A percentile compares a stretch with the other conserved stretches of the same genome.
Conservation (phyloP, 2,329 filamentous ascomycete genomes). For the Fusarium devonianum region DNA sequence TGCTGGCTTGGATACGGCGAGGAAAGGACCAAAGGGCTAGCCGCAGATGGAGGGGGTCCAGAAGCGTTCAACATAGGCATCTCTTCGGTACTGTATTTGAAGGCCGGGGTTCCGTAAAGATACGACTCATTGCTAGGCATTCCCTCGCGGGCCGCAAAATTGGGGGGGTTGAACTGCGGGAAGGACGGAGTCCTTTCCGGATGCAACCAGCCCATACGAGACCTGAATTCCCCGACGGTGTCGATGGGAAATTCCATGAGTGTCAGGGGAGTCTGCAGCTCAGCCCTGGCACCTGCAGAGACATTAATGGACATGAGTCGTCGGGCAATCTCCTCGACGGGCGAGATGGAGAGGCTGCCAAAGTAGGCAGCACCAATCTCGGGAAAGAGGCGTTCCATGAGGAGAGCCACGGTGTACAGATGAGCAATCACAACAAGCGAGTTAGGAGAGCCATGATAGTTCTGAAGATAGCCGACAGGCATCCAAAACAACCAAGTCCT, state of each 20-base stretch:
- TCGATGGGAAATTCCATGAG: constrained; percentile 78
- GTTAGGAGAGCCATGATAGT: constrained; percentile 76
- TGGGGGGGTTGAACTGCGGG: constrained; percentile 65
- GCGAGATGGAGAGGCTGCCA: constrained; percentile 77
- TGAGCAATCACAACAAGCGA: constrained; percentile 86
- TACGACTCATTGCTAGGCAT: constrained; percentile 55
- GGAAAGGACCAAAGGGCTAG: constrained; percentile 64
- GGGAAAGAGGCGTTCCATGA: constrained; percentile 89
- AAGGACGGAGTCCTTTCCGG: constrained; percentile 67
- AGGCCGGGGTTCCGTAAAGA: constrained; percentile 63
- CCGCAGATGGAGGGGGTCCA: constrained; percentile 52
- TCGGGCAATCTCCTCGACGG: constrained; percentile 85
- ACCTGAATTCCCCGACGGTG: constrained; percentile 72
- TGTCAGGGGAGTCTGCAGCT: constrained; percentile 66
- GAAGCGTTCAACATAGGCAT: constrained; percentile 62
- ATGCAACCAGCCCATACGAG: constrained; percentile 71
- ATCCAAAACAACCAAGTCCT: constrained; percentile 97
- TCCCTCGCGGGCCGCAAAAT: constrained; percentile 59
- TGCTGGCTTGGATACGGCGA: constrained; percentile 63
- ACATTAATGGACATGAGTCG: constrained; percentile 75
- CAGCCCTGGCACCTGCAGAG: constrained; percentile 62
- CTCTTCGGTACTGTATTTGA: constrained; percentile 71
- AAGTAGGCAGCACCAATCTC: constrained; percentile 91
- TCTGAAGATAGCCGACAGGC: constrained; percentile 82
- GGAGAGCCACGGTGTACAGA: constrained; percentile 87